These are phyloP conservation scores for Triticum timopheevii DNA, from an alignment of 176 grass and related monocot species.

Conservation along the genomic window DNA sequence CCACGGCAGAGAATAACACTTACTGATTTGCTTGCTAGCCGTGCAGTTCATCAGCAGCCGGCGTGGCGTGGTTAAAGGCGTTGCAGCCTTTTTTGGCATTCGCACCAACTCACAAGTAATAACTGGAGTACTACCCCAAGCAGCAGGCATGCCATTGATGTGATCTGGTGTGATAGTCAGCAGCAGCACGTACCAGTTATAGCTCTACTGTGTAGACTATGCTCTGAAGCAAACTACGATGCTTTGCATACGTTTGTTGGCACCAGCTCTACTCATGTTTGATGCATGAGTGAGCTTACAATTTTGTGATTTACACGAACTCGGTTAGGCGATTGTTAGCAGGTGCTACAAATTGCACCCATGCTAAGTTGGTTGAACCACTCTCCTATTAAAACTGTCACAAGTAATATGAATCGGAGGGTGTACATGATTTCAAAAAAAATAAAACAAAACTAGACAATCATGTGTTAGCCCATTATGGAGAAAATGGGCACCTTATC, in stretches of 20 bases:
- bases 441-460: not conserved
- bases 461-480: not conserved
- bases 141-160: not conserved
- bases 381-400: no score
- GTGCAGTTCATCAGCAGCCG: not conserved
- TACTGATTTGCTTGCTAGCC: not conserved
- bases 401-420: no score
- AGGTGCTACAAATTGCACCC: not conserved
- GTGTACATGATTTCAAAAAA: no score
- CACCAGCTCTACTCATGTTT: not conserved
- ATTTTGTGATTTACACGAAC: not conserved
- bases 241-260: not conserved
- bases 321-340: not conserved
- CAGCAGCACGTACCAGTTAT: not conserved
- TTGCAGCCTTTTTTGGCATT: conserved; percentile 35
- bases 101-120: not conserved
- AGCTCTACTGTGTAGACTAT: not conserved
- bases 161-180: conserved; percentile 15
- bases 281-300: not conserved
- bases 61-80: conserved; percentile 41
- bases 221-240: not conserved
- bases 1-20: not conserved
- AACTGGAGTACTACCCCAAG: not conserved
- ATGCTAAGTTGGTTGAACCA: not conserved
- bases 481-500: not conserved